phyloP scores from a whole-genome alignment of 2,329 filamentous ascomycete genomes.

The Cordyceps farinosa region DNA sequence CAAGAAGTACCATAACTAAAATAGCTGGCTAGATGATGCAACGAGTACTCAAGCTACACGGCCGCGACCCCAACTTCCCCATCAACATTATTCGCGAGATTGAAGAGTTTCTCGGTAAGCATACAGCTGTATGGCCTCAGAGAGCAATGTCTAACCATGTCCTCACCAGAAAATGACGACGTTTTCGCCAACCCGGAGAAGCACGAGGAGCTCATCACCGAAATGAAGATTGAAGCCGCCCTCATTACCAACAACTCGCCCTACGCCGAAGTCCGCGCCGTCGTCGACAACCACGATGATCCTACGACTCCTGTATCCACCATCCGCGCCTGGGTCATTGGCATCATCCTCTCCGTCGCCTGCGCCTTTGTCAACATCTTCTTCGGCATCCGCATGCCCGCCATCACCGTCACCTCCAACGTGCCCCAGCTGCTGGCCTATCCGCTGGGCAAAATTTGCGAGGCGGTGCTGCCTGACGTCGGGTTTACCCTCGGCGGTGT shows the following conservation, averaged over 20 bases:
- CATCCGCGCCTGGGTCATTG: conserved; percentile 38
- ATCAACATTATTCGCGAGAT: conserved; percentile 34
- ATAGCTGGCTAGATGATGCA: conserved; percentile 29
- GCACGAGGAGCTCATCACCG: conserved; percentile 27
- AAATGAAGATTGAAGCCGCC: conserved; percentile 32
- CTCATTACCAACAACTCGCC: conserved; percentile 35
- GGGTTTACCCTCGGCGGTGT: conserved; percentile 34
- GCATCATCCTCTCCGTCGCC: conserved; percentile 33
- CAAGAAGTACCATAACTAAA: neutral
- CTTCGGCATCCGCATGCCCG: conserved; percentile 40
- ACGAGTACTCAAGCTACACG: conserved; percentile 33
- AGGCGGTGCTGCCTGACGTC: conserved; percentile 32
- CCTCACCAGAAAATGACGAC: conserved; percentile 12
- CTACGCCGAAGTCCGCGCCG: conserved; percentile 42
- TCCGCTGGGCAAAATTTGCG: conserved; percentile 35
- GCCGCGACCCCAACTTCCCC: conserved; percentile 38
- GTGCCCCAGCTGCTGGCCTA: conserved; percentile 40
- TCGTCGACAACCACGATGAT: conserved; percentile 43
- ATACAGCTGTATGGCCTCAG: neutral
- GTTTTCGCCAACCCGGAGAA: conserved; percentile 26
- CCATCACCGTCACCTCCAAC: conserved; percentile 37
- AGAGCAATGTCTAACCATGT: neutral
- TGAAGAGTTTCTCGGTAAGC: conserved; percentile 34
- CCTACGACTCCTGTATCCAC: conserved; percentile 38
- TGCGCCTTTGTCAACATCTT: conserved; percentile 34